Conservation (phyloP, 495 filamentous ascomycete genomes). For the Polyplosphaeria fusca region DNA sequence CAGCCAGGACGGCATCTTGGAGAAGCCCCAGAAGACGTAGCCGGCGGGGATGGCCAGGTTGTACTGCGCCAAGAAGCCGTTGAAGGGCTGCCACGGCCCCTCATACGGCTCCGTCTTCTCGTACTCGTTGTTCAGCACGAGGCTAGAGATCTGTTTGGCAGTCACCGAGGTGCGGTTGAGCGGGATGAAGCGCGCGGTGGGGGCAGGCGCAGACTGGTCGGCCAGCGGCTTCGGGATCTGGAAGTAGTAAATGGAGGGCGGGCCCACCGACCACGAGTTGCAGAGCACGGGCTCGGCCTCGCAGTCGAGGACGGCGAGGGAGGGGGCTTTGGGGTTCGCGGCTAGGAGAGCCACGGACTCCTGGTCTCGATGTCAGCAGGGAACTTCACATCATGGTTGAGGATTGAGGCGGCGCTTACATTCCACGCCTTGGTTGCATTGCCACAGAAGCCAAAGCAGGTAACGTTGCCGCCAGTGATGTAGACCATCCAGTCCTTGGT, state of each 20-base stretch:
- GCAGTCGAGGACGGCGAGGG: conserved; percentile 73
- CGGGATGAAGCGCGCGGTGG: conserved; percentile 38
- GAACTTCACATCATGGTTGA: neutral
- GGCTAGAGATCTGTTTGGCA: conserved; percentile 32
- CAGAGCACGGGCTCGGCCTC: conserved; percentile 77
- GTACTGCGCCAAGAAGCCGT: conserved; percentile 65
- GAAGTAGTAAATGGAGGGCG: conserved; percentile 70
- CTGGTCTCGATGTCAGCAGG: conserved; percentile 37
- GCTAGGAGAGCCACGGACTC: conserved; percentile 68
- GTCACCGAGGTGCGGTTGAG: conserved; percentile 41
- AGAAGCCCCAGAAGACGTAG: conserved; percentile 61
- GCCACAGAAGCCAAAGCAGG: conserved; percentile 68
- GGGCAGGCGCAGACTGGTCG: conserved; percentile 42
- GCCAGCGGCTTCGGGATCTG: conserved; percentile 60
- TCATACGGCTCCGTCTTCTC: conserved; percentile 59
- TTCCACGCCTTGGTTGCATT: conserved; percentile 56
- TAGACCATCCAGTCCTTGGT: conserved; percentile 79
- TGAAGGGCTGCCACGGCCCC: conserved; percentile 75
- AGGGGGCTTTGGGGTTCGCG: conserved; percentile 60
- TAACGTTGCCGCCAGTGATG: conserved; percentile 81
- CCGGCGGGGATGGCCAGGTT: conserved; percentile 63
- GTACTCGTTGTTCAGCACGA: conserved; percentile 62
- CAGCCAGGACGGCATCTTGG: conserved; percentile 62
- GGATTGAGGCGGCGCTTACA: conserved; percentile 42
- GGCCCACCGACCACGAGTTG: conserved; percentile 70